Evolutionary conservation across 768 basidiomycete species (phyloP).

Genomic region (Pisolithus sp.): DNA sequence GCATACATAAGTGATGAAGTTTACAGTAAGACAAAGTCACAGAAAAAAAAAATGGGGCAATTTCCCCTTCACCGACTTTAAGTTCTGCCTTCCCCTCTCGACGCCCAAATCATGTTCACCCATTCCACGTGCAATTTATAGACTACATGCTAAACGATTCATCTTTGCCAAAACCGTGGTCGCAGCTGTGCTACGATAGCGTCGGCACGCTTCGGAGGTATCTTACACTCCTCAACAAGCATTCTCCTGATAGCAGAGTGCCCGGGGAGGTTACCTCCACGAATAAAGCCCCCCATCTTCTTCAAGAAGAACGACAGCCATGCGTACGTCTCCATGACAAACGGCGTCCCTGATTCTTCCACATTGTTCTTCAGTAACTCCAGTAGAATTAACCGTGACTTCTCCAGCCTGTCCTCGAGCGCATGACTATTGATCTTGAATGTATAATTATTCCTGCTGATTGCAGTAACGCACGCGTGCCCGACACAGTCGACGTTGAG

Average conservation of each 20-base stretch:
- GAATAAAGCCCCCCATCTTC: not conserved
- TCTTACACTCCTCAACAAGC: not conserved
- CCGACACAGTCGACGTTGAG: slow-evolving; percentile 11
- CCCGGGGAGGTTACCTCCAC: not conserved
- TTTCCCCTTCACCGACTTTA: no score
- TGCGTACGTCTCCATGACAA: not conserved
- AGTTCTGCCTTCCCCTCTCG: no score
- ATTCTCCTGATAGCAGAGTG: not conserved
- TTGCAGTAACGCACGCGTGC: slow-evolving; percentile 25
- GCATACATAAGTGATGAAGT: no score
- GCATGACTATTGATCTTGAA: not conserved
- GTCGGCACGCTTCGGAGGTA: not conserved
- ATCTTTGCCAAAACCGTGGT: no score
- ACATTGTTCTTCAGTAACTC: not conserved
- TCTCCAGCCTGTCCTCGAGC: not conserved
- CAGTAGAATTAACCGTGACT: not conserved
- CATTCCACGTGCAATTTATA: no score
- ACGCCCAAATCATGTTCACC: no score
- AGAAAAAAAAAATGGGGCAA: no score
- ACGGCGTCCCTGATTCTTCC: not conserved
- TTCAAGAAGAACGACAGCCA: slow-evolving; percentile 1
- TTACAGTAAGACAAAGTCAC: no score
- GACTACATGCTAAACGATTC: no score
- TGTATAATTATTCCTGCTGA: no score
- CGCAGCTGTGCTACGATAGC: not conserved